Percentiles rank a stretch among this genome's conserved stretches.
phyloP scores from a whole-genome alignment of 768 basidiomycete genomes.

The button mushroom (Agaricus bisporus) region DNA sequence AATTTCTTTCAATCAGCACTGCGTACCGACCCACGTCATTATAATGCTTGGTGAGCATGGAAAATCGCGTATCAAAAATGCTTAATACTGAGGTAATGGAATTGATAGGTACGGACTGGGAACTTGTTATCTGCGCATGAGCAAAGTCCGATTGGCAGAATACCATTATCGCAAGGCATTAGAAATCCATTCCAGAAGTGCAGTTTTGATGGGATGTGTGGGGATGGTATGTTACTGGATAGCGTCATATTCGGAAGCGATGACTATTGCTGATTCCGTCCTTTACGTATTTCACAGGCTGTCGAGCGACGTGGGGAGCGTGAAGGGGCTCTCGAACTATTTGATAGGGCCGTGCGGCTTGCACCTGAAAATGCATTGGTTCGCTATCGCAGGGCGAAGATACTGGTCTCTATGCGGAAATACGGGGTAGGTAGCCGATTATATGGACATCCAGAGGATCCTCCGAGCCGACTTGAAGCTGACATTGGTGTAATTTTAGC shows the following conservation, averaged over 20 bases:
- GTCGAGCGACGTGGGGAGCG: slow-evolving; percentile 82
- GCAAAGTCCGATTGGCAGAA: slow-evolving; percentile 88
- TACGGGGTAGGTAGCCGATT: slow-evolving; percentile 59
- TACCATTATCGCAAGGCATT: slow-evolving; percentile 94
- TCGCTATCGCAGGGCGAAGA: slow-evolving; percentile 89
- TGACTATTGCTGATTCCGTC: slow-evolving; percentile 17
- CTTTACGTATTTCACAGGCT: slow-evolving; percentile 48
- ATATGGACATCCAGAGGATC: background rate
- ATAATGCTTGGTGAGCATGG: slow-evolving; percentile 88
- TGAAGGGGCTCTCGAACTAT: slow-evolving; percentile 69
- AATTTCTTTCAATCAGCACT: slow-evolving; percentile 90
- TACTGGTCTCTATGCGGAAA: slow-evolving; percentile 77
- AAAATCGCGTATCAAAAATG: slow-evolving; percentile 12
- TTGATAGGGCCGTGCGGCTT: slow-evolving; percentile 73
- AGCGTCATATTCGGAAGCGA: slow-evolving; percentile 17
- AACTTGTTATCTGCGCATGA: slow-evolving; percentile 91
- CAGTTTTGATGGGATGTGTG: slow-evolving; percentile 92
- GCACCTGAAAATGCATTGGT: slow-evolving; percentile 90
- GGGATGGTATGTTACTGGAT: slow-evolving; percentile 71
- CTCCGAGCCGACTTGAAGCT: slow-evolving; percentile 6
- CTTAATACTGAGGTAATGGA: slow-evolving; percentile 10
- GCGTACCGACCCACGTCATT: slow-evolving; percentile 87
- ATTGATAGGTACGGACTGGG: slow-evolving; percentile 92
- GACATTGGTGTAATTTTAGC: slow-evolving; percentile 35
- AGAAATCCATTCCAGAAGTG: slow-evolving; percentile 90